Evolutionary conservation across 495 filamentous ascomycete species (phyloP), one percentile per base, ranked within the genome.

Genomic region (Neurospora sp.): DNA sequence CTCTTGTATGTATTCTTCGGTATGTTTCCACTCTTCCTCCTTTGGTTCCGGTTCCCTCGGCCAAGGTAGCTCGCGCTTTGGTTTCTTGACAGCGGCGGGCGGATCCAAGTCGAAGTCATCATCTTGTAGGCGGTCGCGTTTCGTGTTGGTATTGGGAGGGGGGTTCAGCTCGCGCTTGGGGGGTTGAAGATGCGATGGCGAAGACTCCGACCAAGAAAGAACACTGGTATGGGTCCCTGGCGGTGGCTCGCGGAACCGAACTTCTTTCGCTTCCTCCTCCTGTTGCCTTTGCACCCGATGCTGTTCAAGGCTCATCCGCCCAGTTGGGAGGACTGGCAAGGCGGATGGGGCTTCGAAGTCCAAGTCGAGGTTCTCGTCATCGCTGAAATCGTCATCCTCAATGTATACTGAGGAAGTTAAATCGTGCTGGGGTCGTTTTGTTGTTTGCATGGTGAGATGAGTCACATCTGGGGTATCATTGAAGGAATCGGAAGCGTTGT

Each of bases 311-410:
- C 79, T 76, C 12, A 39, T 31, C 31, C 76, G 70, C 27, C 75
- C 73, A n/a, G 72, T 72, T 22, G 83, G 78, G 40, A 78, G 74
- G 16, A 79, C 53, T 20, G 87, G 80, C 11, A 86, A 76, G 20
- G 86, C 80, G 10, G 80, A 77, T 0, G 86, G 85, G 46, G 85
- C 84, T 18, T 83, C 78, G 71, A 87, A 87, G 72, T 92, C 89
- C 18, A 91, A 77, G 65, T 92, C 88, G 10, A 92, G 80, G 39
- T 91, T 87, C 3, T 85, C 81, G 73, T 93, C 90, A 73, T 91
- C 88, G 74, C 90, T 90, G 76, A 93, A 92, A 73, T 93, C 91
- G 70, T 89, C 85, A 69, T 90, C 88, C 70, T 85, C 84, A 74
- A 89, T 86, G 71, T 84, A 85, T 16, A 90, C 83, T 38, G 79